These are phyloP conservation scores for Pholiota molesta DNA, from an alignment of 768 basidiomycete genomes.

Conservation along the genomic window DNA sequence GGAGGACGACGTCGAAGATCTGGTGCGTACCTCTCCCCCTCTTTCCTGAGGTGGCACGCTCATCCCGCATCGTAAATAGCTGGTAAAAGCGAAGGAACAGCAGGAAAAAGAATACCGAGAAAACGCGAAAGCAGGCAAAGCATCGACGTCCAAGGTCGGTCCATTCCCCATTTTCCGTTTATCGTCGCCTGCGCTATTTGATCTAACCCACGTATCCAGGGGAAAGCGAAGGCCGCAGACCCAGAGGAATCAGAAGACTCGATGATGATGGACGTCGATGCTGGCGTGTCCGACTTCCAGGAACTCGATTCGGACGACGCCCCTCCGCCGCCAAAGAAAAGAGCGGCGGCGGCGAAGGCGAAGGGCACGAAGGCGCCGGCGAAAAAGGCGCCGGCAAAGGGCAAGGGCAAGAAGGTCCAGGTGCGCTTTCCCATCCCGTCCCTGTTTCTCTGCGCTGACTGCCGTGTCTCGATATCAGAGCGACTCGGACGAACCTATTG, in stretches of 20 bases:
- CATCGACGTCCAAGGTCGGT: slow-evolving; percentile 47
- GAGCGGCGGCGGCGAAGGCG: slow-evolving; percentile 35
- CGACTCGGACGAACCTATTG: slow-evolving; percentile 53
- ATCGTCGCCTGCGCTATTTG: background rate
- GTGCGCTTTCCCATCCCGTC: background rate
- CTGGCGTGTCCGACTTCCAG: slow-evolving; percentile 53
- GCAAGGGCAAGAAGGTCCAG: slow-evolving; percentile 21
- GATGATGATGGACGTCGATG: slow-evolving; percentile 71
- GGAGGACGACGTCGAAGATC: slow-evolving; percentile 76
- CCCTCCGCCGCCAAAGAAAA: slow-evolving; percentile 49
- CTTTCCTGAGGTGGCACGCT: background rate
- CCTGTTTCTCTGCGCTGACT: background rate
- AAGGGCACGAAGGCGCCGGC: slow-evolving; percentile 42
- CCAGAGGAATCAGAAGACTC: slow-evolving; percentile 69
- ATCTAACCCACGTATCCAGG: slow-evolving; percentile 31
- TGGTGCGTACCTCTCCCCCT: slow-evolving; percentile 50
- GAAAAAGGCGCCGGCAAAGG: slow-evolving; percentile 31
- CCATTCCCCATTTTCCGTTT: background rate
- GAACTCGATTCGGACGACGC: slow-evolving; percentile 49
- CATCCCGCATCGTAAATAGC: slow-evolving; percentile 39
- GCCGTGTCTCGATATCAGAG: slow-evolving; percentile 25
- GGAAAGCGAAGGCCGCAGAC: slow-evolving; percentile 53
- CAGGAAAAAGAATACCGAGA: slow-evolving; percentile 67
- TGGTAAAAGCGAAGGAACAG: slow-evolving; percentile 69
- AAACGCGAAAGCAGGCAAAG: slow-evolving; percentile 39